These are phyloP conservation scores for Aureobasidium namibiae DNA, from an alignment of 2,329 filamentous ascomycete genomes.

Conservation along the genomic window DNA sequence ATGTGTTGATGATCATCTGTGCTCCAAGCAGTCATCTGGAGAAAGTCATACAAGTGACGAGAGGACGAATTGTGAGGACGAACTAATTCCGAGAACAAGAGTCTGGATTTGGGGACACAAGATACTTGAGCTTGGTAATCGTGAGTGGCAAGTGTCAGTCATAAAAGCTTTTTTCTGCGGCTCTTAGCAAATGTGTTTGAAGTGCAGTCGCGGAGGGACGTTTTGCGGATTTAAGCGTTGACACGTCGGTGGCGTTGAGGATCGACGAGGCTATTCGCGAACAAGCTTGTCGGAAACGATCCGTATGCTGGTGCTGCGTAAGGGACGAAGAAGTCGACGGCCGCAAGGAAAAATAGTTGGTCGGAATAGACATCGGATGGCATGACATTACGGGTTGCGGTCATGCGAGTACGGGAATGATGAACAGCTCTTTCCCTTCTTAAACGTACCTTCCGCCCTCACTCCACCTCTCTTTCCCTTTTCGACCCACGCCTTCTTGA, in stretches of 20 bases:
- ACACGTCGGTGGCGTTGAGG: not conserved
- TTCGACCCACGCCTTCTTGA: not conserved
- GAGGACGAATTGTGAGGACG: not conserved
- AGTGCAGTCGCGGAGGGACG: not conserved
- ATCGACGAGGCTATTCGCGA: not conserved
- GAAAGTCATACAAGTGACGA: not conserved
- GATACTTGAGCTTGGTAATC: not conserved
- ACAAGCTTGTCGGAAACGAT: not conserved
- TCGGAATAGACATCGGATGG: not conserved
- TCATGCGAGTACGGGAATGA: not conserved
- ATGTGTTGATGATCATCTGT: constrained; percentile 1
- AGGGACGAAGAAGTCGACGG: not conserved
- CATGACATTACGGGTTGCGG: not conserved
- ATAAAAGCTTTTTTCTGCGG: not conserved
- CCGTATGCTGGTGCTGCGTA: not conserved
- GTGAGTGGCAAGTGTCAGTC: not conserved
- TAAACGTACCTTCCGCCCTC: not conserved
- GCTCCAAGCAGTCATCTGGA: not conserved
- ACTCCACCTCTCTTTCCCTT: not conserved
- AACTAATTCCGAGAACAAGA: not conserved
- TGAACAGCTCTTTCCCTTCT: not conserved
- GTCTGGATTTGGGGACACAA: not conserved
- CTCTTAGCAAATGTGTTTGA: not conserved
- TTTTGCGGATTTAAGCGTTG: not conserved
- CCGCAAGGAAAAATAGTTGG: constrained; percentile 9